Percentiles rank a stretch among this genome's conserved stretches.
phyloP scores from a whole-genome alignment of 805 yeast species.

The Saccharomyces paradoxus region DNA sequence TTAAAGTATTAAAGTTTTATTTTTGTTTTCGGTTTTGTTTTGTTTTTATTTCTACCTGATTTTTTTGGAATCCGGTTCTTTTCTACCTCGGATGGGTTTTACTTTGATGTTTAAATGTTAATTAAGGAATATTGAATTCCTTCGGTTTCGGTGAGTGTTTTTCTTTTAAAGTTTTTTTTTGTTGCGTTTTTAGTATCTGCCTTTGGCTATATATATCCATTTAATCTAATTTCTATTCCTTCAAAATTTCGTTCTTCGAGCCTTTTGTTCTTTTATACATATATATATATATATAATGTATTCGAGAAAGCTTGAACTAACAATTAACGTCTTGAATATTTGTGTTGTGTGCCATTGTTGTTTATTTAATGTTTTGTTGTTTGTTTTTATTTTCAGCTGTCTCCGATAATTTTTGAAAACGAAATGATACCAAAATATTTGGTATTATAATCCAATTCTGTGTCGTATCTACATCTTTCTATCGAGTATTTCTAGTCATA shows the following conservation, averaged over 20 bases:
- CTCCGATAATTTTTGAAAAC: too few species aligned
- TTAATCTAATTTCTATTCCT: not conserved
- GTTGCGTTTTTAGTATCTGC: not conserved
- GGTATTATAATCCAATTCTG: too few species aligned
- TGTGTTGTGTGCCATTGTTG: too few species aligned
- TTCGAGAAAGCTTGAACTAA: not conserved
- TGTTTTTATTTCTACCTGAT: not conserved
- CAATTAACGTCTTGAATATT: not conserved
- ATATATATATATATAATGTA: not conserved
- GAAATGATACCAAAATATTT: too few species aligned
- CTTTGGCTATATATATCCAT: not conserved
- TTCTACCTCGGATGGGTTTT: not conserved
- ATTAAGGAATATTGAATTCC: not conserved
- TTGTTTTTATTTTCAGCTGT: not conserved
- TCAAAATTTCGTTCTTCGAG: not conserved
- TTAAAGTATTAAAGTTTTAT: not conserved
- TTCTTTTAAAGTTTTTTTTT: not conserved
- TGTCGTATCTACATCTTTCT: too few species aligned
- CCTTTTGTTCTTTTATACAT: not conserved
- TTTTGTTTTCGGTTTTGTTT: not conserved
- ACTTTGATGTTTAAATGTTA: not conserved
- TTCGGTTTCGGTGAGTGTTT: not conserved
- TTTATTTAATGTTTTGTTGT: not conserved
- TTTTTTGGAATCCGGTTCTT: not conserved
- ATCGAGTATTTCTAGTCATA: not conserved